A percentile compares a stretch with the other conserved stretches of the same genome.
Evolutionary conservation across 2,329 filamentous ascomycete species (phyloP).

Genomic region (Colletotrichum simmondsii): DNA sequence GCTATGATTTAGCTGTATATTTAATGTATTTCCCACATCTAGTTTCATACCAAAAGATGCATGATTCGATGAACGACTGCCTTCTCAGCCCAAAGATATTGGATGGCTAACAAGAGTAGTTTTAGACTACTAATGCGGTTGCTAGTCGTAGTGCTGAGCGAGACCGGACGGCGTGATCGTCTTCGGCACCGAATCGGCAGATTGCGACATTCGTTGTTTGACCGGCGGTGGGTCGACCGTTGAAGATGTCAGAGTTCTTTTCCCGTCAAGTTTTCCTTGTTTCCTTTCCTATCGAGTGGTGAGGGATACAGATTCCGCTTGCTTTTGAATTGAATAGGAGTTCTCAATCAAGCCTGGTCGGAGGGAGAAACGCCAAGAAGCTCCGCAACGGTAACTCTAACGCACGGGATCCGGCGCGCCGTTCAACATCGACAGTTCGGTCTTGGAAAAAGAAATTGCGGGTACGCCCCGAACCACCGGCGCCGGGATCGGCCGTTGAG

Average conservation of each 20-base stretch:
- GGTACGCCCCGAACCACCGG: conserved; percentile 1
- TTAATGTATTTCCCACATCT: conserved; percentile 3
- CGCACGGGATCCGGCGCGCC: not conserved
- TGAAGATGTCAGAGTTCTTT: not conserved
- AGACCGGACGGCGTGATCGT: not conserved
- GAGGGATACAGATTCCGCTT: not conserved
- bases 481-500: conserved; percentile 22
- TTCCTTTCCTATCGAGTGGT: not conserved
- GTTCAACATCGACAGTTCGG: not conserved
- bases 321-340: too few species aligned
- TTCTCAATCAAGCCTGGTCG: too few species aligned
- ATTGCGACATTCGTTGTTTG: not conserved
- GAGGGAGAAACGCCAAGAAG: not conserved
- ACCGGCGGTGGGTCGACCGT: conserved; percentile 1
- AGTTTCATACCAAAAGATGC: not conserved
- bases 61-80: conserved; percentile 6
- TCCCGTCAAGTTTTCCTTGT: not conserved
- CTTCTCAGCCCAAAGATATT: not conserved
- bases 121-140: not conserved
- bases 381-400: not conserved
- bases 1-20: conserved; percentile 6
- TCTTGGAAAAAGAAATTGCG: not conserved
- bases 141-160: not conserved
- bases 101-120: not conserved
- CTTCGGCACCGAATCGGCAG: conserved; percentile 29